Base-by-base conservation (phyloP, 805 yeast species). In the Cyberlindnera euphorbiiphila region DNA sequence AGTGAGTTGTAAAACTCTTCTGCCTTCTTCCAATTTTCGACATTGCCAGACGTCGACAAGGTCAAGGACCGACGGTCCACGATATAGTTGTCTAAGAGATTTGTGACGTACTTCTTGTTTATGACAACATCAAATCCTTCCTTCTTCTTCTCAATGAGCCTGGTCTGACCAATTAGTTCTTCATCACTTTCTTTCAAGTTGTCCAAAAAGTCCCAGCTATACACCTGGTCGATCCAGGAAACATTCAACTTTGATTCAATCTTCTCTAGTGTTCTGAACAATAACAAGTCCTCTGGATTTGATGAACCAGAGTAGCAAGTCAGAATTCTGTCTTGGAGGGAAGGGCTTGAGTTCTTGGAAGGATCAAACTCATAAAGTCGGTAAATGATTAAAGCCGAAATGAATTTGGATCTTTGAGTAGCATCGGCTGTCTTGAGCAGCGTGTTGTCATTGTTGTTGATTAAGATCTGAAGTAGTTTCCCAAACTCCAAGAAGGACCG, bases 191-290 rank as follows among this genome's bases (percentile, higher is more conserved):
- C 66, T 5, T 54, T 49, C 16, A 50, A 51, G 12, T 47, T 61
- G 29, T 57, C 74, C 55, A 66, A 25, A 34, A 81, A 71, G 35
- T 83, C 88, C 94, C 95, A 85, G 29, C 71, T 64, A 23, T 68
- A 61, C 5, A 84, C 77, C 25, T 66, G 56, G 35, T 68, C 68
- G n/a, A 82, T 66, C 94, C 95, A 87, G 7, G 87, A 75, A 5
- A 59, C 49, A 11, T 70, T 61, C 6, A 68, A 50, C 4, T 61
- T 59, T 0, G 74, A 51, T 57, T 91, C 98, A 24, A 87, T 64
- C 10, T 57, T 55, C 37, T 68, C 65, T 30, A 91, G 54, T 2
- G 85, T 60, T 4, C 62, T 56, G 37, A 83, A 72, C 19, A 91
- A 53, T 3, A 88, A 41, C 36, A 74, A 54, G 53, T 91, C 97